These are phyloP conservation scores for Clausena lansium DNA, from an alignment of 345 rosid species.

Conservation along the genomic window DNA sequence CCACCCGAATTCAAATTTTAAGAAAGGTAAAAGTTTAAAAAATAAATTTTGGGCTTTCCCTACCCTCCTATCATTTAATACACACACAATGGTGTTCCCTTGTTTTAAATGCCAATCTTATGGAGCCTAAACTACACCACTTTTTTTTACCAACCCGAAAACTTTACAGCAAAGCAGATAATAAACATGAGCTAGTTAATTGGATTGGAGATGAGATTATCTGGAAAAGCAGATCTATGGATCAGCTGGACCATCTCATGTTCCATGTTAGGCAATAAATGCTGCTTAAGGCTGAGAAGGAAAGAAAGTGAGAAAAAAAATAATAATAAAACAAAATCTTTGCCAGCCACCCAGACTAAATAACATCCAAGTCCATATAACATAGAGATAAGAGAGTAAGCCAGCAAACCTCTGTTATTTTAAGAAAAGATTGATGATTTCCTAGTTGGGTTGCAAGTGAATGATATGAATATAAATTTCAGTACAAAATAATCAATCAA, in stretches of 20 bases:
- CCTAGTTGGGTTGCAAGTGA: not conserved
- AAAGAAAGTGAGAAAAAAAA: too few relatives aligned
- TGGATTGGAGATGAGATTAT: too few relatives aligned
- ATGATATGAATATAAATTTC: not conserved
- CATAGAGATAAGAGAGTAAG: not conserved
- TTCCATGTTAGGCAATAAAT: not conserved
- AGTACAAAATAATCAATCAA: conserved; percentile 11
- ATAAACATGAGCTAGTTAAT: not conserved
- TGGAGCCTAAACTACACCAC: not conserved
- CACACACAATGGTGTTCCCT: not conserved
- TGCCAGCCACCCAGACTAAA: not conserved
- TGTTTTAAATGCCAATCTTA: not conserved
- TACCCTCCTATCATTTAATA: too few relatives aligned
- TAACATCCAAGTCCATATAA: not conserved
- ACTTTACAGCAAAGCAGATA: not conserved
- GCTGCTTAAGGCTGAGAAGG: not conserved
- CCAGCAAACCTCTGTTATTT: not conserved
- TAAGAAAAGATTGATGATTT: not conserved
- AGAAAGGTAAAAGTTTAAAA: too few relatives aligned
- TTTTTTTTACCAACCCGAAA: not conserved
- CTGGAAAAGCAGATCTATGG: not conserved
- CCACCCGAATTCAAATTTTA: too few relatives aligned
- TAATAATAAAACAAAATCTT: not conserved
- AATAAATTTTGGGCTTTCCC: too few relatives aligned
- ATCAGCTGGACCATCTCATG: not conserved